These are phyloP conservation scores for Eutrema heterophyllum DNA, from an alignment of 345 rosid species.

Conservation along the genomic window DNA sequence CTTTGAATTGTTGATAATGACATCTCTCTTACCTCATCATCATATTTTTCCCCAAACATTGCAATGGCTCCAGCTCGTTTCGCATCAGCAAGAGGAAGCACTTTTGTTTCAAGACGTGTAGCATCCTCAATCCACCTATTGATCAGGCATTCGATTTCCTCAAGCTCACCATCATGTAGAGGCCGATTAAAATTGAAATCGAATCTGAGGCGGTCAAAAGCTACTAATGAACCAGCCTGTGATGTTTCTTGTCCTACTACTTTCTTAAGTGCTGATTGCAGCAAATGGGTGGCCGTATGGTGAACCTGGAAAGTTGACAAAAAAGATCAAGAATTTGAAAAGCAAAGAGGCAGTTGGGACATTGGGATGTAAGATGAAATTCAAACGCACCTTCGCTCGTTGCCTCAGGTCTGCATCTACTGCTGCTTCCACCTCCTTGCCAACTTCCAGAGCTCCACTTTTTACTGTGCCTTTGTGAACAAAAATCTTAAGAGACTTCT, in stretches of 20 bases:
- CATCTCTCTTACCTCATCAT: slow-evolving; percentile 55
- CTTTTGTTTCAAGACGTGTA: slow-evolving; percentile 68
- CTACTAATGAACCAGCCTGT: slow-evolving; percentile 97
- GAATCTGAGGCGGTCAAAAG: slow-evolving; percentile 92
- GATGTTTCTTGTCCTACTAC: slow-evolving; percentile 83
- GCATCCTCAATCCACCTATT: slow-evolving; percentile 86
- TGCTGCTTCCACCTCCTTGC: slow-evolving; percentile 81
- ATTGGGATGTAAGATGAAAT: slow-evolving; percentile 8
- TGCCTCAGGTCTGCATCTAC: slow-evolving; percentile 79
- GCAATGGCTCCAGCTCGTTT: slow-evolving; percentile 92
- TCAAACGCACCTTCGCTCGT: slow-evolving; percentile 61
- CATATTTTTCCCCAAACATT: slow-evolving; percentile 97
- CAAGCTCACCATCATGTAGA: slow-evolving; percentile 59
- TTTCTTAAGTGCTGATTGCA: slow-evolving; percentile 90
- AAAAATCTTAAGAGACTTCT: slow-evolving; percentile 65
- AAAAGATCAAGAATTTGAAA: background rate
- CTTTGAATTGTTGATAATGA: background rate
- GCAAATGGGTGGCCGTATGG: slow-evolving; percentile 94
- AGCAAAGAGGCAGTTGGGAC: background rate
- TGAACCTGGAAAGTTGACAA: slow-evolving; percentile 61
- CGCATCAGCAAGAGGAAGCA: slow-evolving; percentile 75
- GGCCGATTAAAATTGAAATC: slow-evolving; percentile 88
- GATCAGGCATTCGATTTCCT: slow-evolving; percentile 65
- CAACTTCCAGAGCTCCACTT: slow-evolving; percentile 82
- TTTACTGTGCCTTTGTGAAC: slow-evolving; percentile 78